These are phyloP conservation scores for Lunularia cruciata DNA, from an alignment of 225 moss, liverwort and hornwort genomes.

Conservation along the genomic window DNA sequence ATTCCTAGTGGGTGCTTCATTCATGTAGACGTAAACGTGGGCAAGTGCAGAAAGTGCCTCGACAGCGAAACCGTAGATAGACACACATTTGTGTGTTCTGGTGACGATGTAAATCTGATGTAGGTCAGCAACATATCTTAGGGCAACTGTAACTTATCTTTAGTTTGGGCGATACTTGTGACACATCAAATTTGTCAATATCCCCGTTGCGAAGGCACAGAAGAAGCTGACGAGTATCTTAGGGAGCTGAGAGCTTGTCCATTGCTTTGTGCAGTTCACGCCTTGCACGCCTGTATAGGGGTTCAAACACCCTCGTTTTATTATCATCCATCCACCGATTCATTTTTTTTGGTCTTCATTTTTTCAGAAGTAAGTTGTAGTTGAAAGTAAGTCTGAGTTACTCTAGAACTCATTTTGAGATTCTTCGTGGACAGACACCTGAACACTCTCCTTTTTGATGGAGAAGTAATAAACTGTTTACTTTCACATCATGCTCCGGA, in stretches of 20 bases:
- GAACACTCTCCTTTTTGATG: neutral
- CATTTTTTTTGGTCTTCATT: slow-evolving; percentile 12
- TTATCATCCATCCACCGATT: slow-evolving; percentile 21
- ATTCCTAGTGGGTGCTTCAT: slow-evolving; percentile 15
- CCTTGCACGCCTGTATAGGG: slow-evolving; percentile 54
- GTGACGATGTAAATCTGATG: slow-evolving; percentile 42
- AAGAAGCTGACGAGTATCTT: slow-evolving; percentile 30
- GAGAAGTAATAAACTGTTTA: slow-evolving; percentile 25
- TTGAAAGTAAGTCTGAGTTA: slow-evolving; percentile 3
- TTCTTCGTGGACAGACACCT: slow-evolving; percentile 10
- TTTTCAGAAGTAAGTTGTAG: slow-evolving; percentile 21
- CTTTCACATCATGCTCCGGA: neutral
- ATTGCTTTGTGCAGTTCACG: slow-evolving; percentile 34
- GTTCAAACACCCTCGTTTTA: slow-evolving; percentile 43
- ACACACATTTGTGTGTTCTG: slow-evolving; percentile 33
- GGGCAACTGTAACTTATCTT: slow-evolving; percentile 45
- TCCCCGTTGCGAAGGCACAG: slow-evolving; percentile 38
- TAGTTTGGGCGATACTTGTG: slow-evolving; percentile 44
- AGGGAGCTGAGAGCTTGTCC: slow-evolving; percentile 35
- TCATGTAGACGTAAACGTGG: slow-evolving; percentile 31
- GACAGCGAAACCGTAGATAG: slow-evolving; percentile 33
- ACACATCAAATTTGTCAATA: slow-evolving; percentile 48
- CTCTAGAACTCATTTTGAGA: slow-evolving; percentile 25
- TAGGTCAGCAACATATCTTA: slow-evolving; percentile 34
- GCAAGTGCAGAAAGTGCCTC: slow-evolving; percentile 33